Base-by-base conservation (phyloP, 176 grass and related monocot genomes). In the Rhynchospora pubera region DNA sequence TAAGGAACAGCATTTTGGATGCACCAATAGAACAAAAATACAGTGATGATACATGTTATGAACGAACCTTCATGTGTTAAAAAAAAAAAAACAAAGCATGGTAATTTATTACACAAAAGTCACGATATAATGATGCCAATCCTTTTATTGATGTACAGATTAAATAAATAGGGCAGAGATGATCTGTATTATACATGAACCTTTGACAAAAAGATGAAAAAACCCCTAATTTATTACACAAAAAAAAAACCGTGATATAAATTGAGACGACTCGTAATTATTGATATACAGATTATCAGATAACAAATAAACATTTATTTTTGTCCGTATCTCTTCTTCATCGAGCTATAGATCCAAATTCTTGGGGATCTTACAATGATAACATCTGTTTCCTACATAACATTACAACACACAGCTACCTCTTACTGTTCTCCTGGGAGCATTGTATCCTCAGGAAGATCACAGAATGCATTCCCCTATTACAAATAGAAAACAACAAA, bases 361-460 rank as follows among this genome's bases (percentile, higher is more conserved):
- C 26, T 1, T 28, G 26, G 26, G 26, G 26, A 28, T 28, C 26
- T 1, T 28, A 28, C 26, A 22, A 55, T 55, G 48, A 16, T 11
- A 56, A 30, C 16, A 53, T 76, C 21, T 32, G 48, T 76, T 76
- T 76, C 47, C 71, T 76, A 55, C 2, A 45, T 30, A 51, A 53
- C 7, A 15, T 76, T 32, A 28, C 72, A 56, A 13, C 30, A 24
- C 30, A 5, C 50, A 8, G 43, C 18, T 11, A 34, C 43, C 16
- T 77, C 65, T n/a, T 95, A 94, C 63, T 85, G 87, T 71, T 93
- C 92, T 83, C 94, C 92, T 21, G 94, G 94, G 65, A 94, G 88
- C 94, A 92, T 94, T 34, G 92, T 97, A 68, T 97, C 94, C 83
- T 89, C 94, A 4, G 83, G 85, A 83, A 97, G 91, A 85, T 97